These are phyloP conservation scores for Metschnikowia orientalis DNA, from an alignment of 805 yeast genomes.

Conservation along the genomic window DNA sequence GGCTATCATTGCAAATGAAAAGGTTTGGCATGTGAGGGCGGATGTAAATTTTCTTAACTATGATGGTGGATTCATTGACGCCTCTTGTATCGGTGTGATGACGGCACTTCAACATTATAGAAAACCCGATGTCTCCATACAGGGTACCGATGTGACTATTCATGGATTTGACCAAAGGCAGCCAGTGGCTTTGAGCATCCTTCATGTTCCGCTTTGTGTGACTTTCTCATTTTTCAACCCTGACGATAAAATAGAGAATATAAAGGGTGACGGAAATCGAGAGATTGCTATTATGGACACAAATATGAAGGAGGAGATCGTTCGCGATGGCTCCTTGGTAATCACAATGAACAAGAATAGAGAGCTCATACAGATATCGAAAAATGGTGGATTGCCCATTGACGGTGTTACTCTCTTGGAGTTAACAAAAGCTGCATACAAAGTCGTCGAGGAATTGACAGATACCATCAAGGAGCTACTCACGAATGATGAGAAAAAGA, in stretches of 20 bases:
- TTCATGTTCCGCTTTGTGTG: constrained; percentile 87
- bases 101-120: constrained; percentile 78
- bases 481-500: constrained; percentile 47
- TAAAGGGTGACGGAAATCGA: constrained; percentile 57
- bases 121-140: constrained; percentile 77
- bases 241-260: constrained; percentile 56
- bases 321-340: constrained; percentile 75
- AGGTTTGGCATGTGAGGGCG: constrained; percentile 88
- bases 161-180: constrained; percentile 75
- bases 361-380: constrained; percentile 84
- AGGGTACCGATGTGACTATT: constrained; percentile 59
- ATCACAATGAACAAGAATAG: constrained; percentile 85
- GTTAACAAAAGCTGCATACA: constrained; percentile 63
- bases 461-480: constrained; percentile 55
- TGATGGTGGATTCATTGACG: constrained; percentile 92
- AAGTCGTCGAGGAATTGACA: constrained; percentile 59
- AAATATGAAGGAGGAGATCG: constrained; percentile 65
- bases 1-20: constrained; percentile 85
- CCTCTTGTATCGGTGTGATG: constrained; percentile 86
- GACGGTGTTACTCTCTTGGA: constrained; percentile 66
- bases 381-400: constrained; percentile 85
- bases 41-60: constrained; percentile 84
- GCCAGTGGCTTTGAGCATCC: constrained; percentile 77
- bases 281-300: constrained; percentile 75
- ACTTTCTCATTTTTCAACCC: constrained; percentile 85